These are phyloP conservation scores for Mimosa pudica DNA, from an alignment of 306 rosid genomes.

Conservation along the genomic window DNA sequence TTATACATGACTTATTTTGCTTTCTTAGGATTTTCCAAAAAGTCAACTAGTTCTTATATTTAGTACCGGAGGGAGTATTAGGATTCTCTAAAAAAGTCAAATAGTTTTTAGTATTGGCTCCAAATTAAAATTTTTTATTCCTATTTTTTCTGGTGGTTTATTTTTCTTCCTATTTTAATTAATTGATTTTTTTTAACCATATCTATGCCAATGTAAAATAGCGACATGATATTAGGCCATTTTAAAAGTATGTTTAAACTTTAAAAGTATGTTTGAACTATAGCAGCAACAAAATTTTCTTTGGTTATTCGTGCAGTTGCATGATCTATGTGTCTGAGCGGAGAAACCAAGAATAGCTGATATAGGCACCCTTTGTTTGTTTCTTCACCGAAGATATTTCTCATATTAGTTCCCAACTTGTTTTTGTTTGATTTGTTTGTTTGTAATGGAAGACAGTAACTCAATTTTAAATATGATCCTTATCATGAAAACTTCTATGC, in stretches of 20 bases:
- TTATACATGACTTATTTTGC: too few relatives aligned
- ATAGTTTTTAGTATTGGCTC: conserved; percentile 28
- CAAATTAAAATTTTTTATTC: conserved; percentile 25
- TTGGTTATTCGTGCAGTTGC: background rate
- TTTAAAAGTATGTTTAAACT: background rate
- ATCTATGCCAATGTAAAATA: conserved; percentile 5
- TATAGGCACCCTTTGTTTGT: background rate
- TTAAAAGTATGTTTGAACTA: background rate
- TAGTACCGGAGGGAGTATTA: too few relatives aligned
- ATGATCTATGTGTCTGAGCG: background rate
- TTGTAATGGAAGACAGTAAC: background rate
- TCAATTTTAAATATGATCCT: background rate
- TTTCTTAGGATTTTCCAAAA: too few relatives aligned
- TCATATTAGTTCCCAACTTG: background rate
- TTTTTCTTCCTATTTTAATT: background rate
- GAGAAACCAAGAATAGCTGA: conserved; percentile 7
- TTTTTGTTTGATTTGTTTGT: background rate
- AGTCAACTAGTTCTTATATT: too few relatives aligned
- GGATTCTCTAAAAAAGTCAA: too few relatives aligned
- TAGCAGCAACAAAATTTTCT: background rate
- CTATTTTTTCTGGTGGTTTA: background rate
- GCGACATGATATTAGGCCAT: background rate
- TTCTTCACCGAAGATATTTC: too few relatives aligned
- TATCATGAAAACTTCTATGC: background rate
- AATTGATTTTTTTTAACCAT: conserved; percentile 4